A percentile compares a stretch with the other conserved stretches of the same genome.
Conservation (phyloP, 164 flowering plant genomes). For the Chimonanthus praecox region DNA sequence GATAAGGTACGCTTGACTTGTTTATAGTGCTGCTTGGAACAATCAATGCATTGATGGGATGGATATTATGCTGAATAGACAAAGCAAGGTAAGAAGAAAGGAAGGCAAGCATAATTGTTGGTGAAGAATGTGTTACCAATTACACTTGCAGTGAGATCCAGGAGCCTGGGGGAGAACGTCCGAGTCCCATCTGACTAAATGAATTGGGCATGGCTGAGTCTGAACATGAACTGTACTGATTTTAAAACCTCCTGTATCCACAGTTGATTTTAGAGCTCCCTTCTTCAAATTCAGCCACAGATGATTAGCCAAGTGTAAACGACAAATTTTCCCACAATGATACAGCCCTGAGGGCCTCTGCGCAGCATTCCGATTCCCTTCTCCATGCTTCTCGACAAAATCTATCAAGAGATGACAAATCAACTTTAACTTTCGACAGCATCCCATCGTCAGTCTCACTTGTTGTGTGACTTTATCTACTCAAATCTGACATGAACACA, state of each 20-base stretch:
- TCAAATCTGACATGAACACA: background rate
- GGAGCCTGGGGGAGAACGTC: constrained; percentile 23
- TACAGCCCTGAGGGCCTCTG: constrained; percentile 74
- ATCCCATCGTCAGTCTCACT: constrained; percentile 45
- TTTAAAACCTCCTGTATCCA: constrained; percentile 31
- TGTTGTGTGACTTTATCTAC: constrained; percentile 37
- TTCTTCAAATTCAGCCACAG: constrained; percentile 80
- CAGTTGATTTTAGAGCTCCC: constrained; percentile 79
- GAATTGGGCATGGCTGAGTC: too few relatives aligned
- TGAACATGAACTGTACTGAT: too few relatives aligned
- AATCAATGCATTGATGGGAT: too few relatives aligned
- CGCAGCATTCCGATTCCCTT: constrained; percentile 91
- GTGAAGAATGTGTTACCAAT: background rate
- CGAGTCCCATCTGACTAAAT: constrained; percentile 62
- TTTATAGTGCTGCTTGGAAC: too few relatives aligned
- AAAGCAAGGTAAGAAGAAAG: too few relatives aligned
- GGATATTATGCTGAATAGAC: too few relatives aligned
- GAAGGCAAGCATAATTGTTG: too few relatives aligned
- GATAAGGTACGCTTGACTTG: too few relatives aligned
- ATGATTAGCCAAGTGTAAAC: constrained; percentile 90
- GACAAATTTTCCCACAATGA: constrained; percentile 90
- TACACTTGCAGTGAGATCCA: constrained; percentile 54
- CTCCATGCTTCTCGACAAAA: constrained; percentile 79
- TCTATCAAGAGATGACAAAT: constrained; percentile 56
- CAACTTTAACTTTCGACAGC: constrained; percentile 21